Conservation (phyloP, 495 filamentous ascomycete genomes). For the Trichoderma virens region DNA sequence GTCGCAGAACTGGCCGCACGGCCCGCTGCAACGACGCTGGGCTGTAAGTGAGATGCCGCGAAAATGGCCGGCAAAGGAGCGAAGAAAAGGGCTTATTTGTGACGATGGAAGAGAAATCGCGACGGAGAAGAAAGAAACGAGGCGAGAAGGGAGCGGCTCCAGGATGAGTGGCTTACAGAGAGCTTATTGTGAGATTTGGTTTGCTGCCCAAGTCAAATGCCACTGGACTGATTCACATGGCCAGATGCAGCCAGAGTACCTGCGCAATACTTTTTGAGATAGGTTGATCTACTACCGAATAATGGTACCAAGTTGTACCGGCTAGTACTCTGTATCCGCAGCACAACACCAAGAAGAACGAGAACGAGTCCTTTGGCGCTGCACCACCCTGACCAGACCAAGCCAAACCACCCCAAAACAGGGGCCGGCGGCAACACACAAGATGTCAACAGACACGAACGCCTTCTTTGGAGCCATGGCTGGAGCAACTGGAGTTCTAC, state of each 20-base stretch:
- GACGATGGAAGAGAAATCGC: not conserved
- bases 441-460: no score
- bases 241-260: no score
- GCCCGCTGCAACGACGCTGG: not conserved
- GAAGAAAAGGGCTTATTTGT: not conserved
- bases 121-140: no score
- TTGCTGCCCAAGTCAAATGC: no score
- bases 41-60: not conserved
- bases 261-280: no score
- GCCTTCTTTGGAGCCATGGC: not conserved
- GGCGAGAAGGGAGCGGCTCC: no score
- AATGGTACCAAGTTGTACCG: no score
- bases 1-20: constrained; percentile 9
- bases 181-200: no score
- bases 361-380: not conserved
- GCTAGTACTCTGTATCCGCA: no score
- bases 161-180: no score
- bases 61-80: not conserved
- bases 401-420: not conserved
- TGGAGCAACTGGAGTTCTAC: not conserved
- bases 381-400: not conserved
- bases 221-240: no score
- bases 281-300: no score
- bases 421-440: constrained; percentile 7
- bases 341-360: not conserved